These are phyloP conservation scores for Globomyces pollinis-pini DNA, from an alignment of 192 early-diverging fungal genomes.

Conservation along the genomic window DNA sequence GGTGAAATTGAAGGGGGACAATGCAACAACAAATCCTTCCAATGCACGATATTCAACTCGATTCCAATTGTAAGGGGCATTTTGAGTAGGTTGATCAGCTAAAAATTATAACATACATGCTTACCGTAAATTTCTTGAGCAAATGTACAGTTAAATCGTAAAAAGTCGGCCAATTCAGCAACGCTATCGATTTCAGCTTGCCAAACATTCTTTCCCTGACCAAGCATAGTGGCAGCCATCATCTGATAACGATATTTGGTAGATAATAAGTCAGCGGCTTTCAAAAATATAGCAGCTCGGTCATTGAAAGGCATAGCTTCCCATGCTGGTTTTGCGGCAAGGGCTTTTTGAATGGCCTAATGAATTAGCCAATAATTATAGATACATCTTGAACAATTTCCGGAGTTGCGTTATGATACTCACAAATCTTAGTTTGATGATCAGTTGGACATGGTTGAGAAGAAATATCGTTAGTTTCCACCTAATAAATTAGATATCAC, in stretches of 20 bases:
- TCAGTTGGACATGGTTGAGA: constrained; percentile 79
- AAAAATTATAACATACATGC: too few species aligned
- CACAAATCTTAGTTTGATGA: constrained; percentile 69
- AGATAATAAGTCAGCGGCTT: constrained; percentile 89
- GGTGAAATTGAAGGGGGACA: constrained; percentile 99
- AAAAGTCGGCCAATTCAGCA: constrained; percentile 88
- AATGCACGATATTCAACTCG: constrained; percentile 90
- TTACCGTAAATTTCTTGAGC: constrained; percentile 84
- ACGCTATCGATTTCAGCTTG: constrained; percentile 99
- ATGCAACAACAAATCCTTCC: constrained; percentile 96
- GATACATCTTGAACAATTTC: constrained; percentile 50
- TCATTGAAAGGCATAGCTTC: constrained; percentile 90
- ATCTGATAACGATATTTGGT: constrained; percentile 87
- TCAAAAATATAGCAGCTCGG: constrained; percentile 91
- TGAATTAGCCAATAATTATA: constrained; percentile 1
- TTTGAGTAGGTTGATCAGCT: constrained; percentile 90
- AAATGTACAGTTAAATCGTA: constrained; percentile 91
- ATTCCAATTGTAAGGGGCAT: constrained; percentile 83
- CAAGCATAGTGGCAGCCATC: constrained; percentile 94
- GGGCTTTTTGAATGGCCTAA: constrained; percentile 79
- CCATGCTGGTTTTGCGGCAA: constrained; percentile 80
- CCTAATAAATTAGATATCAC: background rate
- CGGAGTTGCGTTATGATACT: constrained; percentile 76
- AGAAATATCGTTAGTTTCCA: constrained; percentile 30
- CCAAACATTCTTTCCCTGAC: constrained; percentile 97